Percentiles rank a stretch among this genome's conserved stretches.
Conservation (phyloP, 176 grass and related monocot genomes). For the Carex myosuroides region DNA sequence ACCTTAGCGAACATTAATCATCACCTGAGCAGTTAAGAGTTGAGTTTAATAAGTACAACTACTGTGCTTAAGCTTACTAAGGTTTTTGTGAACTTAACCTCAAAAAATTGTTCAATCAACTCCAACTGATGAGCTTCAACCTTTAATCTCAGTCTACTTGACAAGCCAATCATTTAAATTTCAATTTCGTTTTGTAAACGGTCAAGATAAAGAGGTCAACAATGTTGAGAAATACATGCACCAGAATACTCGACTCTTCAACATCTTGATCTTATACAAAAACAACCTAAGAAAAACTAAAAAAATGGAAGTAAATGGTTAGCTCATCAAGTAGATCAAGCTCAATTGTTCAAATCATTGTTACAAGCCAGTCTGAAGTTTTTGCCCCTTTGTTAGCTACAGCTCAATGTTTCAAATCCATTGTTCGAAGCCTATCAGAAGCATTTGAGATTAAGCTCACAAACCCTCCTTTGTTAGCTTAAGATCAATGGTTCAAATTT, state of each 20-base stretch:
- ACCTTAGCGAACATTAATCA: too few species aligned
- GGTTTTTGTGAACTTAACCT: not conserved
- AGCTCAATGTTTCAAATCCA: too few species aligned
- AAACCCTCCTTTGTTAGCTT: too few species aligned
- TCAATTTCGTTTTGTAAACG: not conserved
- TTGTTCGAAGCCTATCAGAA: too few species aligned
- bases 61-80: not conserved
- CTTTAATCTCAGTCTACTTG: not conserved
- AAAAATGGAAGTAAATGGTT: not conserved
- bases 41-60: not conserved
- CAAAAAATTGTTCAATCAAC: not conserved
- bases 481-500: too few species aligned
- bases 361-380: too few species aligned
- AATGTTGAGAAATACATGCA: not conserved
- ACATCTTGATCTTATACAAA: not conserved
- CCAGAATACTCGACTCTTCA: not conserved
- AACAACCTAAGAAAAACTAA: not conserved
- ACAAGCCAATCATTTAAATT: not conserved
- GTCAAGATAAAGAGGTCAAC: not conserved
- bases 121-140: not conserved
- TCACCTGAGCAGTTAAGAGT: too few species aligned
- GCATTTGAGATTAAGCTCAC: too few species aligned
- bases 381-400: too few species aligned
- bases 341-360: not conserved
- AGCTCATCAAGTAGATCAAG: not conserved